A percentile compares a stretch with the other conserved stretches of the same genome.
These are phyloP conservation scores for Alternaria ethzedia DNA, from an alignment of 2,329 filamentous ascomycete species.

Conservation along the genomic window DNA sequence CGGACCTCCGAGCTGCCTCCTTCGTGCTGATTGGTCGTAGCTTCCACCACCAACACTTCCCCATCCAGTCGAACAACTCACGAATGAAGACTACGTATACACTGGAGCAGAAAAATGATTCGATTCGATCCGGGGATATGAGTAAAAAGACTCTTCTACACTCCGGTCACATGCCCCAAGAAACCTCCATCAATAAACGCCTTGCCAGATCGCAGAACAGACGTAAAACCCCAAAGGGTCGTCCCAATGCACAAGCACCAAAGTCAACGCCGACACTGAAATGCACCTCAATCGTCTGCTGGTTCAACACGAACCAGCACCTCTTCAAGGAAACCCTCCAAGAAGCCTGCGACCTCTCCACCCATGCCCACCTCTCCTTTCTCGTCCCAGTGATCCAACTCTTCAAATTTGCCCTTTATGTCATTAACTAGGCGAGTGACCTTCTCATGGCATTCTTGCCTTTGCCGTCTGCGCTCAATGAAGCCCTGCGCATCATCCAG, in stretches of 20 bases:
- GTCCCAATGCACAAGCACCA: neutral
- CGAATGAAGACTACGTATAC: neutral
- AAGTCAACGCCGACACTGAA: neutral
- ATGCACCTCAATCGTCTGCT: constrained; percentile 65
- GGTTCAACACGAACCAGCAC: constrained; percentile 91
- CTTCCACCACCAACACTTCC: neutral
- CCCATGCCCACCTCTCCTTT: constrained; percentile 92
- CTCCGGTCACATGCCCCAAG: neutral
- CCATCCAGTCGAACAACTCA: neutral
- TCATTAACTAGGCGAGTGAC: constrained; percentile 82
- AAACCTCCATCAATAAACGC: neutral
- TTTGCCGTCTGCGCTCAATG: constrained; percentile 41
- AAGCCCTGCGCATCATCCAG: constrained; percentile 64
- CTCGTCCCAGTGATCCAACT: constrained; percentile 89
- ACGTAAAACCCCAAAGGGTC: neutral
- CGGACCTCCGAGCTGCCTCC: constrained; percentile 11
- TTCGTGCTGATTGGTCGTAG: constrained; percentile 14
- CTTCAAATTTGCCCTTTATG: constrained; percentile 80
- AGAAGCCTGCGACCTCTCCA: constrained; percentile 82
- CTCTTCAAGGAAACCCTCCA: constrained; percentile 93
- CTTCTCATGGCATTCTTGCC: constrained; percentile 76
- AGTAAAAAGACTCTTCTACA: neutral
- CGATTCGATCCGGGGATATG: neutral
- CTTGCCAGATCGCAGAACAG: constrained; percentile 2
- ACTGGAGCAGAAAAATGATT: neutral